Evolutionary conservation across 768 basidiomycete genomes (phyloP).

Genomic region (Kwoniella sp.): DNA sequence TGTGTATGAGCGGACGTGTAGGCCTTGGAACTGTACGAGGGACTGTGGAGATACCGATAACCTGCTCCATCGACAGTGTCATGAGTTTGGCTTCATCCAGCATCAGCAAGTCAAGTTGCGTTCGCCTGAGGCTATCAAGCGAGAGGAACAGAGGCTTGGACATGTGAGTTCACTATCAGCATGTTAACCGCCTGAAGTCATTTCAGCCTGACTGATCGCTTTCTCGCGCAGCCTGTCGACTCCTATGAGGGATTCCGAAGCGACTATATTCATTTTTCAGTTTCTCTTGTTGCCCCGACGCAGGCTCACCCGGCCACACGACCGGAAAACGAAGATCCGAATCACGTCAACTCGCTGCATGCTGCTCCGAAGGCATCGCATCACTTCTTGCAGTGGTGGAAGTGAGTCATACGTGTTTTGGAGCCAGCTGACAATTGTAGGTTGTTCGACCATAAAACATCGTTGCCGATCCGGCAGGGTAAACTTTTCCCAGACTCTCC

Average conservation of each 20-base stretch:
- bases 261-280: constrained; percentile 87
- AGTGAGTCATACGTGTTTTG: constrained; percentile 48
- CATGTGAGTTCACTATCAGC: constrained; percentile 47
- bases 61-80: constrained; percentile 74
- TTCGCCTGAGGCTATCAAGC: constrained; percentile 40
- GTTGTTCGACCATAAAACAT: constrained; percentile 70
- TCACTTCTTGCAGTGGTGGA: constrained; percentile 92
- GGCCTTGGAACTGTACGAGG: constrained; percentile 62
- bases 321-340: constrained; percentile 20
- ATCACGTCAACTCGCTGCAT: constrained; percentile 69
- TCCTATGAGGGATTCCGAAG: constrained; percentile 87
- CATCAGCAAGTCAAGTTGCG: constrained; percentile 74
- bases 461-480: constrained; percentile 87
- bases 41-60: constrained; percentile 60
- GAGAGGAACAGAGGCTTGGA: constrained; percentile 17
- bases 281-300: constrained; percentile 75
- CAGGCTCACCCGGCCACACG: background rate
- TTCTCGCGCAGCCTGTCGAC: constrained; percentile 63
- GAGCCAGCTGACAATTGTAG: background rate
- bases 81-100: constrained; percentile 74
- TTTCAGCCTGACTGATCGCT: too few species aligned
- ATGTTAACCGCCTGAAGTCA: too few species aligned
- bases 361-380: constrained; percentile 80
- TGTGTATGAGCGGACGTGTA: constrained; percentile 78
- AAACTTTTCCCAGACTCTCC: constrained; percentile 69